Evolutionary conservation across 179 eudicot species (phyloP), one percentile per base, ranked within the genome.

Genomic region (Carnegiea gigantea): DNA sequence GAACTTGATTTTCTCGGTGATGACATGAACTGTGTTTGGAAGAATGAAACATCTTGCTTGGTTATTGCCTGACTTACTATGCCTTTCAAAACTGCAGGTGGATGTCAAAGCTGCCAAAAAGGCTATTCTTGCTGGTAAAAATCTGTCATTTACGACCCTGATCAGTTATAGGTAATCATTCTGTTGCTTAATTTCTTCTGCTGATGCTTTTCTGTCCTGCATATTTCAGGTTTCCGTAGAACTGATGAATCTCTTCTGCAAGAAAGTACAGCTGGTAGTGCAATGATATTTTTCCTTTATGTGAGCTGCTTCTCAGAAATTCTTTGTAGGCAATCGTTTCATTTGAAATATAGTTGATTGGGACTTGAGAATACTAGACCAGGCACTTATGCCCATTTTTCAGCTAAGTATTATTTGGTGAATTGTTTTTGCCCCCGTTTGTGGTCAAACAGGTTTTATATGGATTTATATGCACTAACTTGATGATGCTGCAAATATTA

Each of bases 121-220:
- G 87, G 96, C 98, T 77, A 93, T 93, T 86, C 91, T 93, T 82
- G 92, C 89, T 77, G 98, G 98, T 93, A 89, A 83, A 87, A 7
- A 53, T 43, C 23, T 49, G 36, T 46, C 5, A 40, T 59, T 20
- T 70, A 7, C 76, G 2, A 26, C 24, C 33, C 33, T 4, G 10
- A 6, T 73, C 17, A 57, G 33, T 78, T 17, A 23, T 78, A 14
- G 8, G 21, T 51, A 48, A 6, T 46, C 24, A 4, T 18, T 70
- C 10, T 40, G 62, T 4, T 20, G 67, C 44, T 10, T 23, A n/a
- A 23, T 77, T 23, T 70, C 46, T 21, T 49, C 23, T 60, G 53
- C 73, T 78, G 57, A 78, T 46, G 43, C 7, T 24, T 38, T 53
- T 80, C 14, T 84, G 28, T 78, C 44, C 48, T 81, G 51, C 40